Base-by-base conservation (phyloP, 2,329 filamentous ascomycete species). In the Nothophoma quercina region DNA sequence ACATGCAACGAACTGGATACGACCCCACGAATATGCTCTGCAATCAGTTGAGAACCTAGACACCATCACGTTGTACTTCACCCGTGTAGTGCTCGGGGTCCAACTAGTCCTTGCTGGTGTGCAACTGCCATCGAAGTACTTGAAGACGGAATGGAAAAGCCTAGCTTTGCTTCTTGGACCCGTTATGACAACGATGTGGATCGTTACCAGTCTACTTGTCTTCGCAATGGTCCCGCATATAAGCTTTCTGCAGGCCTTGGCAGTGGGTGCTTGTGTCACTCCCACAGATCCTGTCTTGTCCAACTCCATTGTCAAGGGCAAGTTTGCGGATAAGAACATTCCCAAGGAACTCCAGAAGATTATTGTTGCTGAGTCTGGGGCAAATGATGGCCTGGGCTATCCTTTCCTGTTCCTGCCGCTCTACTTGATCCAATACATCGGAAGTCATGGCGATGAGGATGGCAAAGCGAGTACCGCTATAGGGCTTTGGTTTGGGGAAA, bases 301-400 rank as follows among this genome's bases (percentile, higher is more conserved):
- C 13, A 93, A 95, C 59, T 89, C 89, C 2, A 96, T 96, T 51
- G 91, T 96, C 36, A 96, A 96, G 77, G 92, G 92, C 25, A 93
- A 90, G 64, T 97, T 96, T 69, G 93, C 93, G 1, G 92, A 96
- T 67, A 88, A 92, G 65, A 95, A 96, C 69, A 88, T 96, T 15
- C 91, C 93, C 0, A 87, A 86, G 51, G 84, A 88, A 22, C 78
- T 97, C 40, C 91, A 96, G 77, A 86, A 88, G 59, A 90, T 79
- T 53, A 79, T 78, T 54, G 77, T 77, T 53, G 79, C 76, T 29
- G 92, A 97, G 76, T 92, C 89, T 0, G 93, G 92, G 1, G 89
- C 91, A 1, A 96, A 96, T 66, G 92, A 96, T 74, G 92, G 93
- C 0, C 80, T 93, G 28, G 91, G 91, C 0, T 96, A 96, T 64